These are phyloP conservation scores for Candida tetrigidarum DNA, from an alignment of 1,139 yeast species.

Conservation along the genomic window DNA sequence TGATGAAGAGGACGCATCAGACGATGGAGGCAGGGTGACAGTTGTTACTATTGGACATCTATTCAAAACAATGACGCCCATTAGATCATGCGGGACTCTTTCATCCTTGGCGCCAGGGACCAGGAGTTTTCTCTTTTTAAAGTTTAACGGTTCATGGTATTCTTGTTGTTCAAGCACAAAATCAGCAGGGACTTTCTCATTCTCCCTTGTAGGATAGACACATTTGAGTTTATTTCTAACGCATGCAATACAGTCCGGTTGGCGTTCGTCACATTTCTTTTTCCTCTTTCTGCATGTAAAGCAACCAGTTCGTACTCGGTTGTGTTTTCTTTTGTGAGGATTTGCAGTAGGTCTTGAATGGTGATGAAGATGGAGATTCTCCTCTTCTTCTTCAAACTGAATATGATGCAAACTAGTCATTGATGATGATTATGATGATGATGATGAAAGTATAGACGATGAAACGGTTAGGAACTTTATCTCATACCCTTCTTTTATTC, in stretches of 20 bases:
- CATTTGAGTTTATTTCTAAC: slow-evolving; percentile 14
- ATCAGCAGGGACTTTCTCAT: slow-evolving; percentile 11
- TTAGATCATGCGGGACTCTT: slow-evolving; percentile 1
- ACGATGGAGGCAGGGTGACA: not conserved
- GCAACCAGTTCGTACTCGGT: slow-evolving; percentile 20
- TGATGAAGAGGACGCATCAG: not conserved
- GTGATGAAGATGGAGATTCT: too few species aligned
- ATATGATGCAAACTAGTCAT: too few species aligned
- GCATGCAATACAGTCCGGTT: slow-evolving; percentile 30
- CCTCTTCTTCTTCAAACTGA: too few species aligned
- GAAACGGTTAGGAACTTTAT: too few species aligned
- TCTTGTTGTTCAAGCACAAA: slow-evolving; percentile 8
- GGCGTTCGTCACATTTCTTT: slow-evolving; percentile 32
- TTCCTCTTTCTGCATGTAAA: slow-evolving; percentile 22
- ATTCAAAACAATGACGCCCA: slow-evolving; percentile 6
- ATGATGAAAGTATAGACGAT: too few species aligned
- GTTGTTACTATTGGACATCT: not conserved
- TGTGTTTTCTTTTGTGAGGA: slow-evolving; percentile 5
- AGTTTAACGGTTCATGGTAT: slow-evolving; percentile 5
- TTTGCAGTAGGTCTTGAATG: too few species aligned
- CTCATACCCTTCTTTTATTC: too few species aligned
- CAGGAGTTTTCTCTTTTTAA: slow-evolving; percentile 4
- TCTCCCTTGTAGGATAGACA: slow-evolving; percentile 8
- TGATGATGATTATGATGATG: too few species aligned
- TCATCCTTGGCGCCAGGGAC: not conserved